Evolutionary conservation across 768 basidiomycete species (phyloP).

Genomic region (Gloeophyllum trabeum): DNA sequence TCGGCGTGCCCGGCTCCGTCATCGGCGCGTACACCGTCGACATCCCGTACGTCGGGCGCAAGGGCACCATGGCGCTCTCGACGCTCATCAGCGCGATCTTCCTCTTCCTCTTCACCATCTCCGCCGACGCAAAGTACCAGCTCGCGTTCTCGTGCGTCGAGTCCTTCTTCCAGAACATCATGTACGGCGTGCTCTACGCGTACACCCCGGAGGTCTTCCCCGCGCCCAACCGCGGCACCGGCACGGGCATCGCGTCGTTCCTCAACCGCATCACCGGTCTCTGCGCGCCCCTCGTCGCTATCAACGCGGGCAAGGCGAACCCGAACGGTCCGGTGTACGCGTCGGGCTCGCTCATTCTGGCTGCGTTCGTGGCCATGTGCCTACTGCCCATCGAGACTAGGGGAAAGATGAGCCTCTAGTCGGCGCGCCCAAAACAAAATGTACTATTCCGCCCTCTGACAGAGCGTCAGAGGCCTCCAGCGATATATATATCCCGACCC

Average conservation of each 20-base stretch:
- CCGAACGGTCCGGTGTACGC: slow-evolving; percentile 32
- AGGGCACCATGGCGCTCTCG: slow-evolving; percentile 53
- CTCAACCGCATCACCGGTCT: slow-evolving; percentile 58
- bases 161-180: slow-evolving; percentile 52
- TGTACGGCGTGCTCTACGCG: slow-evolving; percentile 70
- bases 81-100: slow-evolving; percentile 54
- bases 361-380: slow-evolving; percentile 27
- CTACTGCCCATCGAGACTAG: slow-evolving; percentile 38
- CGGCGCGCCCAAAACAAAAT: too few species aligned
- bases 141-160: slow-evolving; percentile 78
- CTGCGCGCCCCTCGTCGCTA: slow-evolving; percentile 37
- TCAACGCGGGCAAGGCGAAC: slow-evolving; percentile 18
- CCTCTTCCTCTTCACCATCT: slow-evolving; percentile 67
- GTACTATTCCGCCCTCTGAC: too few species aligned
- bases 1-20: slow-evolving; percentile 64
- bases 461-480: too few species aligned
- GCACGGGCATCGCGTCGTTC: slow-evolving; percentile 52
- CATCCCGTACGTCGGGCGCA: slow-evolving; percentile 48
- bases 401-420: too few species aligned
- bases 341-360: slow-evolving; percentile 32
- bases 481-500: too few species aligned
- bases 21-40: slow-evolving; percentile 66
- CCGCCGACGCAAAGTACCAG: slow-evolving; percentile 52
- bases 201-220: slow-evolving; percentile 62
- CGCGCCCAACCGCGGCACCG: slow-evolving; percentile 63